phyloP scores from a whole-genome alignment of 306 rosid genomes.

The Senna tora region DNA sequence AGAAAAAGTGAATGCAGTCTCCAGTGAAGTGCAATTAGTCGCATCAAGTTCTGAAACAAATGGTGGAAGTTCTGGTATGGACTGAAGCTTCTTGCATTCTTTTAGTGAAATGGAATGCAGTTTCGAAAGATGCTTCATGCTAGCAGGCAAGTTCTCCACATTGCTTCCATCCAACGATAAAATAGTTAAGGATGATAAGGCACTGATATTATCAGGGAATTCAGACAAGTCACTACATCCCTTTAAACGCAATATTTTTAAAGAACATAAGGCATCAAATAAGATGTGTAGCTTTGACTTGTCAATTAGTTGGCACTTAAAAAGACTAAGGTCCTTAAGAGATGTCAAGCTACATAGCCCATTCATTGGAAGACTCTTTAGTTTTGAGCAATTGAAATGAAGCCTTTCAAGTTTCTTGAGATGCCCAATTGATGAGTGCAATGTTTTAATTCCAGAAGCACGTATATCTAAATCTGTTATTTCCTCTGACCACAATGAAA shows the following conservation, averaged over 20 bases:
- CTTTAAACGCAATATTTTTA: neutral
- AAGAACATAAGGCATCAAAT: neutral
- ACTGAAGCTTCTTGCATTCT: neutral
- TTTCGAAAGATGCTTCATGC: neutral
- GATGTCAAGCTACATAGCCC: neutral
- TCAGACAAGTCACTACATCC: neutral
- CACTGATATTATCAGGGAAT: neutral
- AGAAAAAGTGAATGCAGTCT: neutral
- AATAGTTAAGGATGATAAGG: neutral
- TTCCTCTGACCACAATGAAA: neutral
- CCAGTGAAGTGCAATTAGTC: neutral
- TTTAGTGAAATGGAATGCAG: neutral
- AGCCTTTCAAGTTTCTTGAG: neutral
- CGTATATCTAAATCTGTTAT: rapidly evolving
- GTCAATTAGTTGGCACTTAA: neutral
- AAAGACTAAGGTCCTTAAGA: neutral
- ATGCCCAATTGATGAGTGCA: neutral
- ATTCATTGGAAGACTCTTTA: neutral
- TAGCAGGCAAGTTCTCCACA: neutral
- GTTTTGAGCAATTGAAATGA: neutral
- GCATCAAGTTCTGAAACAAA: neutral
- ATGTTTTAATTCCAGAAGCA: neutral
- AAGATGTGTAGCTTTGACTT: neutral
- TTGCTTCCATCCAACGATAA: neutral
- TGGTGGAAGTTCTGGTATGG: neutral